Evolutionary conservation across 2,329 filamentous ascomycete genomes (phyloP).

Genomic region (Beauveria scarabaeidicola): DNA sequence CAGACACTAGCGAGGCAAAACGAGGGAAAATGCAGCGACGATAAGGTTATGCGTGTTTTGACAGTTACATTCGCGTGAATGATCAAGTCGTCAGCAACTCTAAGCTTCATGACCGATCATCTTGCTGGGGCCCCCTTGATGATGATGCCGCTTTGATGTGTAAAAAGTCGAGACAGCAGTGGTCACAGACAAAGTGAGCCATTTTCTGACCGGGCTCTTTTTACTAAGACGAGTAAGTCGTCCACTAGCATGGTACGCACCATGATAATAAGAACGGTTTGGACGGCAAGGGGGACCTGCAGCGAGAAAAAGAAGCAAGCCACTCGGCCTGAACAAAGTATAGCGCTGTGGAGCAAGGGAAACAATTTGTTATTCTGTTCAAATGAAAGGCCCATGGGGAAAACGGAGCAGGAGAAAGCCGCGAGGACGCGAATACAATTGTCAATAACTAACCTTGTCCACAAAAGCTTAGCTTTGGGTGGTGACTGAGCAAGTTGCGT

Average conservation of each 20-base stretch:
- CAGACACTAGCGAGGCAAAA: not conserved
- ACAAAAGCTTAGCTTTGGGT: not conserved
- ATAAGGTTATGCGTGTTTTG: not conserved
- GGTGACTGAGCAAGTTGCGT: slow-evolving; percentile 1
- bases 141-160: not conserved
- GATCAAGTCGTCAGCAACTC: not conserved
- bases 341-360: slow-evolving; percentile 1
- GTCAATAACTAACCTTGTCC: not conserved
- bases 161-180: not conserved
- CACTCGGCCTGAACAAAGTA: slow-evolving; percentile 3
- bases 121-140: not conserved
- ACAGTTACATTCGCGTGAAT: not conserved
- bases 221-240: slow-evolving; percentile 6
- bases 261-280: not conserved
- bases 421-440: not conserved
- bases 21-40: not conserved
- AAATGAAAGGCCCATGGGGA: not conserved
- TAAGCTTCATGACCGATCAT: not conserved
- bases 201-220: not conserved
- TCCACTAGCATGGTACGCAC: not conserved
- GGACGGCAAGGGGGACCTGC: not conserved
- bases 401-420: not conserved
- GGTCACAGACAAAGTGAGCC: not conserved
- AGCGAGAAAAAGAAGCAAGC: not conserved
- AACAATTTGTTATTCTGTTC: too few relatives aligned